Evolutionary conservation across 2,329 filamentous ascomycete species (phyloP).

Genomic region (Claviceps sp.): DNA sequence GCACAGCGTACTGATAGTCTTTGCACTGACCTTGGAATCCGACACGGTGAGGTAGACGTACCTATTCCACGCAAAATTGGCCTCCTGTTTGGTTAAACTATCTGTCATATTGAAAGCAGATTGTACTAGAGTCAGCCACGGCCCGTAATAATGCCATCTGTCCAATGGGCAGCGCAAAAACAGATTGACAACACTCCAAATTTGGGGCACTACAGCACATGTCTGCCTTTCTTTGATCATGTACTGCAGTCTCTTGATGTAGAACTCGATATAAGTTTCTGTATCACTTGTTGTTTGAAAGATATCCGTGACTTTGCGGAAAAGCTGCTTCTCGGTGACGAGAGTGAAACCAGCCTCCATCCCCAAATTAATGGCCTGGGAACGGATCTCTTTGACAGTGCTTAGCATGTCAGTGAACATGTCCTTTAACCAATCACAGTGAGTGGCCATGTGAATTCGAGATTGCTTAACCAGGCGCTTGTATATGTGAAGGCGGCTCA

Average conservation of each 20-base stretch:
- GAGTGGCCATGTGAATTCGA: slow-evolving; percentile 53
- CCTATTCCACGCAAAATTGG: slow-evolving; percentile 75
- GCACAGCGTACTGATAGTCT: slow-evolving; percentile 32
- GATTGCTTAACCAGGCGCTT: slow-evolving; percentile 61
- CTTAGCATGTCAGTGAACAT: slow-evolving; percentile 74
- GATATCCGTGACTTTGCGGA: slow-evolving; percentile 52
- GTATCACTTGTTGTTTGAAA: slow-evolving; percentile 37
- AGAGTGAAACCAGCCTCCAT: slow-evolving; percentile 55
- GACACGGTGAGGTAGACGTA: slow-evolving; percentile 63
- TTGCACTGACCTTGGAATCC: slow-evolving; percentile 40
- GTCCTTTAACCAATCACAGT: slow-evolving; percentile 69
- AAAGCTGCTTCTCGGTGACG: slow-evolving; percentile 54
- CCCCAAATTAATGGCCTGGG: slow-evolving; percentile 60
- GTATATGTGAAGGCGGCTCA: slow-evolving; percentile 67
- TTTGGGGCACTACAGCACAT: slow-evolving; percentile 56
- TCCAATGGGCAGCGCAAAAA: slow-evolving; percentile 54
- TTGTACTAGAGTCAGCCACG: slow-evolving; percentile 70
- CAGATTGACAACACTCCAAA: slow-evolving; percentile 76
- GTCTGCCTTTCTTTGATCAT: slow-evolving; percentile 50
- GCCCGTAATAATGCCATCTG: slow-evolving; percentile 59
- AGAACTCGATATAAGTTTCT: slow-evolving; percentile 54
- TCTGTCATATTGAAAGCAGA: slow-evolving; percentile 74
- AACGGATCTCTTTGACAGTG: slow-evolving; percentile 60
- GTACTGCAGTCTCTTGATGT: slow-evolving; percentile 50
- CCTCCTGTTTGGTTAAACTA: slow-evolving; percentile 54